Evolutionary conservation across 148 eudicot species (phyloP), one percentile per base, ranked within the genome.

Genomic region (Vaccinium vitisidaea): DNA sequence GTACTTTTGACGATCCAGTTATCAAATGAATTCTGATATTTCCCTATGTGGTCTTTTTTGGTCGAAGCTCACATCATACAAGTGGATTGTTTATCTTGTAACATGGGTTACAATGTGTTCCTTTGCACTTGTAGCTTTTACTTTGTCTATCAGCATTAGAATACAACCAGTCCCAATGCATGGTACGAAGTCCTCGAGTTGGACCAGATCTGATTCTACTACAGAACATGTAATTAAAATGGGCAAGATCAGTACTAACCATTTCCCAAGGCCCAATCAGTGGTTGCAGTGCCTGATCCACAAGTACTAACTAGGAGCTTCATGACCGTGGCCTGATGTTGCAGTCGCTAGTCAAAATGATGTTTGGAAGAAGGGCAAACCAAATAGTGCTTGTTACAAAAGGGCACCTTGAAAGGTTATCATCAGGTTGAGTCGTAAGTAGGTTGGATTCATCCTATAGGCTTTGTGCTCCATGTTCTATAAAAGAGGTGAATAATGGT

Each of bases 401-500:
- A 27, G 30, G 74, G 43, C 74, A 69, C 30, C 74, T 30, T 14
- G 18, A 27, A 27, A 69, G 74, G 36, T 69, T 69, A 21, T 75
- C 54, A 21, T 75, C n/a, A 0, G 23, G 50, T 46, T 46, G 48
- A 48, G 18, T 75, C 21, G 6, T 9, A 7, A 75, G 52, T 75
- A 75, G 79, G 79, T 75, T 75, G 27, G 79, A 75, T 73, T 5
- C 50, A 43, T 27, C 46, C 75, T 12, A 32, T 71, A 69, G 8
- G 43, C 39, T 27, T 69, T 7, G 46, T 18, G 23, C 39, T 16
- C 50, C 2, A 73, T 46, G 53, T 46, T 48, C 23, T 75, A 46
- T 46, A 46, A 75, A 39, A 75, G 48, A 39, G 79, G 79, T 75
- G 79, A 39, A 75, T 75, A 53, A 46, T 82, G 58, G 36, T 67